These are phyloP conservation scores for Cutaneotrichosporon sp. DNA, from an alignment of 1,284 basidiomycete genomes.

Conservation along the genomic window DNA sequence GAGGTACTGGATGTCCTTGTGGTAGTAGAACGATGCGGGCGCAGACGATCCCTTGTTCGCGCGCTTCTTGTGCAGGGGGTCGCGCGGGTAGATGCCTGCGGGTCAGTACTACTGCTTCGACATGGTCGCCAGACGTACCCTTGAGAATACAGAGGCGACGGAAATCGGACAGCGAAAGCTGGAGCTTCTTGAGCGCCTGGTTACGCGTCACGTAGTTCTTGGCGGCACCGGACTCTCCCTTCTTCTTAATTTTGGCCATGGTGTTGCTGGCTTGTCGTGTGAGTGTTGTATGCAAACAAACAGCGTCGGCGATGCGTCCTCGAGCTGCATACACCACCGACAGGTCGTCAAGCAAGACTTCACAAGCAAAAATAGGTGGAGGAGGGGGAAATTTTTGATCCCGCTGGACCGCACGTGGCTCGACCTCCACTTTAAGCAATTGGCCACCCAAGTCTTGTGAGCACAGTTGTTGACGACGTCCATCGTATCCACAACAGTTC, in stretches of 20 bases:
- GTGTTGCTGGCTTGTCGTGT: conserved; percentile 7
- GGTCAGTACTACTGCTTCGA: conserved; percentile 6
- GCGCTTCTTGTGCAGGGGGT: conserved; percentile 84
- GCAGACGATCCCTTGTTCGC: conserved; percentile 98
- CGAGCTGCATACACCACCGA: too few species aligned
- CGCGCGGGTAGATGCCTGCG: conserved; percentile 94
- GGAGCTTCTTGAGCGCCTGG: conserved; percentile 82
- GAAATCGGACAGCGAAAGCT: conserved; percentile 96
- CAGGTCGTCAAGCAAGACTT: neutral
- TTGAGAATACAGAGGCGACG: conserved; percentile 95
- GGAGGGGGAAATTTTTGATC: conserved; percentile 19
- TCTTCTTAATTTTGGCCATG: conserved; percentile 86
- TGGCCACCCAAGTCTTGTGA: conserved; percentile 1
- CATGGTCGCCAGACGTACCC: conserved; percentile 55
- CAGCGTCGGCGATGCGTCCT: neutral
- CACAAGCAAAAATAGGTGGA: neutral
- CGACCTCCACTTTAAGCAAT: conserved; percentile 10
- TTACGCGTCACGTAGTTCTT: conserved; percentile 94
- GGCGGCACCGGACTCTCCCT: conserved; percentile 86
- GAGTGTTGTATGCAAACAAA: neutral
- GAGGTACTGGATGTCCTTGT: conserved; percentile 96
- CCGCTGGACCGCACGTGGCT: conserved; percentile 15
- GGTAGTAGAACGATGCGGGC: conserved; percentile 95
- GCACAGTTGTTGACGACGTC: neutral
- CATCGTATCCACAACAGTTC: neutral